Evolutionary conservation across 2,329 filamentous ascomycete species (phyloP).

Genomic region (Knufia fluminis): DNA sequence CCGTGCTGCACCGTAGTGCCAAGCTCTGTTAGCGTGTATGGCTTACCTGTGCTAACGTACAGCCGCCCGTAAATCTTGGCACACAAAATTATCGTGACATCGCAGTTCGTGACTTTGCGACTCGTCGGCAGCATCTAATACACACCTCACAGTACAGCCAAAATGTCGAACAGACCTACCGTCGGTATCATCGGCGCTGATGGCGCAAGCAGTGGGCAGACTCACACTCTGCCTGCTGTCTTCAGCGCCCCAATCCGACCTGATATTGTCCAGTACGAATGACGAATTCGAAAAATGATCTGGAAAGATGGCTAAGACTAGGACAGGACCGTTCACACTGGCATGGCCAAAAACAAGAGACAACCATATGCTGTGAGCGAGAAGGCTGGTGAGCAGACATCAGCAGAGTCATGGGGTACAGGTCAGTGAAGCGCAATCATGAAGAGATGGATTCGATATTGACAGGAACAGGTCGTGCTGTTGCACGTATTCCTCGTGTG

Average conservation of each 20-base stretch:
- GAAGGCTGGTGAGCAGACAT: constrained; percentile 99
- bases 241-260: constrained; percentile 96
- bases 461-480: constrained; percentile 70
- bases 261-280: constrained; percentile 89
- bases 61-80: no score
- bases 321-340: constrained; percentile 71
- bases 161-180: constrained; percentile 90
- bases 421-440: constrained; percentile 52
- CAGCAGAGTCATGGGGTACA: constrained; percentile 99
- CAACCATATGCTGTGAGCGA: constrained; percentile 99
- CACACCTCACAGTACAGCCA: constrained; percentile 11
- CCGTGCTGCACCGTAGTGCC: no score
- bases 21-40: no score
- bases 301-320: constrained; percentile 27
- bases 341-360: constrained; percentile 99
- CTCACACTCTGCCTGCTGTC: constrained; percentile 88
- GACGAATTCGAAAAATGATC: background rate
- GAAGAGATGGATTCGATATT: constrained; percentile 11
- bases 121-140: background rate
- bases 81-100: no score
- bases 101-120: background rate
- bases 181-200: constrained; percentile 96
- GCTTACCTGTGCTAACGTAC: no score
- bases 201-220: constrained; percentile 82
- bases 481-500: constrained; percentile 99